phyloP scores from a whole-genome alignment of 768 basidiomycete genomes.

The Trichaptum fuscoviolaceum region DNA sequence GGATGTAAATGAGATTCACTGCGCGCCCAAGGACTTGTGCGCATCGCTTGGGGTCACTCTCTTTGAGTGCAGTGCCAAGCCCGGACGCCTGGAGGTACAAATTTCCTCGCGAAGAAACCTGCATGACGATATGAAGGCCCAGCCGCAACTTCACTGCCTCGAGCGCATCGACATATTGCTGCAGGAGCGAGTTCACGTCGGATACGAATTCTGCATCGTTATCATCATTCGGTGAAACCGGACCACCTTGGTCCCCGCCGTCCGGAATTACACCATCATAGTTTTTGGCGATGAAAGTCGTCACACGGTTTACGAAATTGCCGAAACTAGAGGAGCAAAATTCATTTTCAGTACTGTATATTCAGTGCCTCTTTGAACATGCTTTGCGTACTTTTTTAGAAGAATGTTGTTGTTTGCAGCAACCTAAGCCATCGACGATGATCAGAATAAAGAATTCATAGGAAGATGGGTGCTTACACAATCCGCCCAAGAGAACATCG shows the following conservation, averaged over 20 bases:
- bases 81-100: constrained; percentile 90
- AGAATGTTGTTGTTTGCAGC: constrained; percentile 89
- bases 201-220: constrained; percentile 71
- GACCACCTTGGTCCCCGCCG: constrained; percentile 61
- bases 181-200: constrained; percentile 73
- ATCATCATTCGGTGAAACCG: constrained; percentile 60
- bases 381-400: constrained; percentile 71
- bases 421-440: constrained; percentile 43
- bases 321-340: constrained; percentile 58
- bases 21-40: constrained; percentile 88
- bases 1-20: constrained; percentile 86
- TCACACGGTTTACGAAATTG: constrained; percentile 92
- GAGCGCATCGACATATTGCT: constrained; percentile 82
- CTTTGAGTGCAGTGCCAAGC: constrained; percentile 85
- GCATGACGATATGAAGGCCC: constrained; percentile 87
- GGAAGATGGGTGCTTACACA: constrained; percentile 50
- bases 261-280: constrained; percentile 80
- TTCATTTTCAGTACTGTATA: background rate
- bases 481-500: constrained; percentile 95
- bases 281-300: constrained; percentile 90
- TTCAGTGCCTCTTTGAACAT: background rate
- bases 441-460: background rate
- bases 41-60: constrained; percentile 75
- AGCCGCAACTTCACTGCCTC: constrained; percentile 86
- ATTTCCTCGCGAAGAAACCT: constrained; percentile 84